Evolutionary conservation across 805 yeast species (phyloP).

Genomic region (Torulaspora microellipsoides): DNA sequence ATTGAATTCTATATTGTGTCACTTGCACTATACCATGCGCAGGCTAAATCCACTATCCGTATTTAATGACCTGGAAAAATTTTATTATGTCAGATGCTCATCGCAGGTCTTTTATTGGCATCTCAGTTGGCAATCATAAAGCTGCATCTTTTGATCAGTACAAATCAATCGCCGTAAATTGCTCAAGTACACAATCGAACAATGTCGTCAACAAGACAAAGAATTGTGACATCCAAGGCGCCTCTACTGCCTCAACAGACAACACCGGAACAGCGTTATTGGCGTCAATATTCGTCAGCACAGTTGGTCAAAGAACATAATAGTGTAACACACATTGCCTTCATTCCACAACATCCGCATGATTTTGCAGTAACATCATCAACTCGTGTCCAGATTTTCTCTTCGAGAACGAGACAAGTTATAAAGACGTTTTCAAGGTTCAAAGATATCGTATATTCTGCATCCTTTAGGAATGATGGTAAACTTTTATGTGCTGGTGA

Average conservation of each 20-base stretch:
- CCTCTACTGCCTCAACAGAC: conserved; percentile 74
- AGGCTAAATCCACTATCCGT: no score
- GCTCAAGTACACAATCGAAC: not conserved
- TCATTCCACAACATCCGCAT: conserved; percentile 80
- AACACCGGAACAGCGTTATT: conserved; percentile 89
- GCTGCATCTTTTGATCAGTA: no score
- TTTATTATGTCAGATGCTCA: conserved; percentile 2
- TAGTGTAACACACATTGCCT: conserved; percentile 81
- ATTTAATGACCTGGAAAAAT: conserved; percentile 4
- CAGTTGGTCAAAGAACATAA: conserved; percentile 90
- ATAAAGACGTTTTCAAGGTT: conserved; percentile 80
- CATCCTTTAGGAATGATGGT: conserved; percentile 89
- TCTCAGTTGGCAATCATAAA: no score
- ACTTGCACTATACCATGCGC: no score
- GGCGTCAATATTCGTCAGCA: conserved; percentile 84
- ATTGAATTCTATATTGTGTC: no score
- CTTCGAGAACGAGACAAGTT: conserved; percentile 91
- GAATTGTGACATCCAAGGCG: conserved; percentile 60
- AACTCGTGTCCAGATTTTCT: conserved; percentile 85
- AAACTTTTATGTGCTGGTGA: conserved; percentile 90
- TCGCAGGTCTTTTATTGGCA: not conserved
- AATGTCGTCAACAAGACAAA: conserved; percentile 72
- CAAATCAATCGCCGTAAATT: no score
- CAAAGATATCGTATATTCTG: conserved; percentile 87
- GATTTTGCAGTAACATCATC: conserved; percentile 93